Evolutionary conservation across 139 green algal genomes (phyloP), one percentile per base, ranked within the genome.

Genomic region (Chlorella sp.): DNA sequence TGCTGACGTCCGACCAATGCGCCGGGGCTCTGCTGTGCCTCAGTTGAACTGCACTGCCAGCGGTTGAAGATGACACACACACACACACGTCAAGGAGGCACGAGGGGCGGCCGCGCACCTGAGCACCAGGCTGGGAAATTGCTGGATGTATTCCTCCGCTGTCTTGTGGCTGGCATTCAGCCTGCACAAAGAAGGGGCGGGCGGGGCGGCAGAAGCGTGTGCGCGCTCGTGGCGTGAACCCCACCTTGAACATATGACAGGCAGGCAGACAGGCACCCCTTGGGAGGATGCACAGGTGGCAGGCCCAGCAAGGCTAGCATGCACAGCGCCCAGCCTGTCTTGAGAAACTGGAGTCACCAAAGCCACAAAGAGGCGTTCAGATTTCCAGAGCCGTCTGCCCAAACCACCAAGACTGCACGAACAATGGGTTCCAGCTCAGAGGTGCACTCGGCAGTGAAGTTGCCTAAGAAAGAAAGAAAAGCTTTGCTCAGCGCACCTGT

Each of bases 111-210:
- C 7, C 22, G 7, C 81, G 77, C 92, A 83, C 88, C 88, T 91
- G 73, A 98, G 83, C 12, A 86, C 88, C 37, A 94, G 94, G 24
- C 94, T 97, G 4, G 98, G 97, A 90, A 99, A 99, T 93, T 99
- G 97, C n/a, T 90, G 85, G 2, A 99, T 90, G 92, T 99, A 99
- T 57, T 92, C 93, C 61, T 93, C 91, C 30, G 98, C 97, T 9
- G 95, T 91, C n/a, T 94, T 90, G 84, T 97, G 93, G 77, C 93
- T 96, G 64, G 93, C 92, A 39, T 95, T 92, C 48, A 99, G 94
- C 82, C 97, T 95, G 90, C 34, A 81, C n/a, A 48, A 64, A 28
- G 28, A 37, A 28, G 75, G 36, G 4, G n/a, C n/a, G n/a, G n/a
- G n/a, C n/a, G n/a, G 28, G 16, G 75, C 14, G 28, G 30, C 64